Evolutionary conservation across 2,329 filamentous ascomycete species (phyloP), one percentile per base, ranked within the genome.

Genomic region (Colletotrichum falcatum): DNA sequence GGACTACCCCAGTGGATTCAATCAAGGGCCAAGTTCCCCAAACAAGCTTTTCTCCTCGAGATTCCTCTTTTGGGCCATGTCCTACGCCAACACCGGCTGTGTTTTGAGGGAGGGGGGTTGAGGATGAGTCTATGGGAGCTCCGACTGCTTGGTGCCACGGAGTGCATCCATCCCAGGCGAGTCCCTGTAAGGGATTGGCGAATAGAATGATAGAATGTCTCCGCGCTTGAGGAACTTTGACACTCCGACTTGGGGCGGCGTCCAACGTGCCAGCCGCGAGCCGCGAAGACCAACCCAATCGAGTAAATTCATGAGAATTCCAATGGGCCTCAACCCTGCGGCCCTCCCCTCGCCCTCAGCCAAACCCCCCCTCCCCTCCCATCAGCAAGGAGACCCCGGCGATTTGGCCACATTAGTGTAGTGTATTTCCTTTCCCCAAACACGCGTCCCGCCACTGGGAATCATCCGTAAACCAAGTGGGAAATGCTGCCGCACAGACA

Each of bases 201-300:
- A 71, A 63, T 71, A 64, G 62, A 51, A 70, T 58, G n/a, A n/a
- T n/a, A n/a, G n/a, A n/a, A 48, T 67, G 64, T 67, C 64, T 51
- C 54, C 46, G 44, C 46, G 58, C 51, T 28, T 54, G 58, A 58
- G 35, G 51, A 23, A 54, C 35, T 44, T 58, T 67, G 58, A 58
- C 44, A 61, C 35, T 51, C 64, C 68, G 44, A 71, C 68, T 71
- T 64, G 35, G 30, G 48, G 35, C 35, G 35, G 14, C 20, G 18
- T 14, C 23, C 37, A 48, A 26, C 44, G 20, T n/a, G 58, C n/a
- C n/a, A 7, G 30, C 7, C 35, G 58, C 18, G 18, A 37, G 26
- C 30, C 37, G 67, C 53, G 49, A 44, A 62, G 30, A 48, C 20
- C 23, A 53, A 28, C 48, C 46, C 37, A 30, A 54, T 59, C 54